Evolutionary conservation across 2,329 filamentous ascomycete genomes (phyloP), one percentile per base, ranked within the genome.

Genomic region (Fusarium falciforme): DNA sequence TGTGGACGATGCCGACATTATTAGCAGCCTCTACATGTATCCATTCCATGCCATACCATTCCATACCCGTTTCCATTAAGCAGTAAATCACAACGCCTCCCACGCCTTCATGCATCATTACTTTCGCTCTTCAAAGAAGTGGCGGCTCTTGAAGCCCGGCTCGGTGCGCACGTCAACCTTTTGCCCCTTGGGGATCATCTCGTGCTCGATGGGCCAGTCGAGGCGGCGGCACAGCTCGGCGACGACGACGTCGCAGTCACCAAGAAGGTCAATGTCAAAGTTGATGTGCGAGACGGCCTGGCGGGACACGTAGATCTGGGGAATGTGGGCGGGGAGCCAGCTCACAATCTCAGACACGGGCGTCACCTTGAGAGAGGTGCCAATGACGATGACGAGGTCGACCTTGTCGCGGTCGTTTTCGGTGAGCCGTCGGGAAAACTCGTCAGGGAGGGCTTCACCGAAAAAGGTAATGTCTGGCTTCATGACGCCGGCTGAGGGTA

Each of bases 381-480:
- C 96, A 78, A 99, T 98, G 75, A 98, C 95, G 75, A 99, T 92
- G 75, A 98, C 93, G 17, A 99, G 88, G 81, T 99, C 96, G 2
- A 93, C 94, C 66, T 89, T 87, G 73, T 94, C 90, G 68, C 91
- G 91, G 82, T 99, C 96, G 76, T 94, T 89, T 69, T 94, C 88
- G n/a, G 93, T 91, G 16, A 98, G 89, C 9, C 95, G 92, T 59
- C 90, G 87, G 66, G 93, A 93, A 83, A 99, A 99, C 75, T 91
- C 89, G 76, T 94, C 91, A 0, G 96, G 95, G 1, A 99, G 91
- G 60, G 92, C 89, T 84, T 99, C 96, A 76, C 96, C 96, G 79
- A 98, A 98, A 86, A 99, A 98, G 55, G 94, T 98, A 80, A 99
- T 98, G 84, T 98, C 96, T 10, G 96, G 96, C 87, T 93, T 98